Base-by-base conservation (phyloP, 139 green algal species). In the Picochlorum costavermella region DNA sequence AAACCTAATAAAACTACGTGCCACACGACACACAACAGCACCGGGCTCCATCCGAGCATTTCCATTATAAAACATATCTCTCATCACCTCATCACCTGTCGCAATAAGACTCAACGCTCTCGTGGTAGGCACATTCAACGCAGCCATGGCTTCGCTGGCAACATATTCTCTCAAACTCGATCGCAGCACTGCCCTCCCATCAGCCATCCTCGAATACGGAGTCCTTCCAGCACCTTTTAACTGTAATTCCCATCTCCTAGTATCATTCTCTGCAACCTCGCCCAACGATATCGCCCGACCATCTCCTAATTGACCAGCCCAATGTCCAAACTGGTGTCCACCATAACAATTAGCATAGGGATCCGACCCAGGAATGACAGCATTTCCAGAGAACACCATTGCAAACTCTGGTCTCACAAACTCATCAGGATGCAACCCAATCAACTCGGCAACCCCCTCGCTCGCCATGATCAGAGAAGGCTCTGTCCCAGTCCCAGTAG, bases 211-310 rank as follows among this genome's bases (percentile, higher is more conserved):
- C 33, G 75, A 88, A 78, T 97, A 97, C 0, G 91, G 91, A n/a
- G 91, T 97, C 56, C 73, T 82, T n/a, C 91, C 91, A 0, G 88
- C 91, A 25, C 91, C 91, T 76, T 92, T 97, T n/a, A 97, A 81
- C 83, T 97, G 91, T 62, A 97, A 66, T 81, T 97, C 91, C 84
- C 84, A 96, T 16, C 76, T 71, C 50, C 79, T 31, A 8, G 16
- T 2, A 6, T 82, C 81, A 31, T 50, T 26, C 26, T 75, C 71
- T 11, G 16, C 17, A 11, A 85, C 66, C 72, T 95, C 83, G 0
- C 87, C 89, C 50, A 95, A 66, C 4, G 69, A 90, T 67, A 96
- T 95, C 16, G 86, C 89, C 0, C 89, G 70, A 0, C 90, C 90
- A 64, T 96, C 90, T 2, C 88, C 88, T 63, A 96, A 75, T 75